Base-by-base conservation (phyloP, 2,329 filamentous ascomycete species). In the Claviceps sp. region DNA sequence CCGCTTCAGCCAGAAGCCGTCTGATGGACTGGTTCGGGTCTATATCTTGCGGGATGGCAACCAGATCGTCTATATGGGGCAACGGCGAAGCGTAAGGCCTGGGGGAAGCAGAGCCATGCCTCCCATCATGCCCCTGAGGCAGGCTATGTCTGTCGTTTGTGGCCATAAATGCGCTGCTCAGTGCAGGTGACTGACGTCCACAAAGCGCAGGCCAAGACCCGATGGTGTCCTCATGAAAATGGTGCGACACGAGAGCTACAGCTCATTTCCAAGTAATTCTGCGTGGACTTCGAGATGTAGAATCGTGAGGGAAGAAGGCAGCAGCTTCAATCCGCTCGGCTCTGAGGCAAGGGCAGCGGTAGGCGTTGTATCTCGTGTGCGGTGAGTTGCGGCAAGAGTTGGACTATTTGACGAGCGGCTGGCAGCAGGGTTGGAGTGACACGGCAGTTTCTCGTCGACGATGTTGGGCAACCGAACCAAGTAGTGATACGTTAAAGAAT, bases 41-140 rank as follows among this genome's bases (percentile, higher is more conserved):
- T 55, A 78, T 63, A 39, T 77, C 71, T 52, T 70, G 67, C 16
- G 66, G 65, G 40, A 72, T 67, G 16, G 68, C 70, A 24, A 72
- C 68, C 41, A 80, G 64, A 59, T 80, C 77, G 55, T 78, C 71
- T 57, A 80, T 74, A 57, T 80, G 77, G 17, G 73, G 72, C 22
- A 77, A 64, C 17, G 71, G 66, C 30, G 69, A 58, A 48, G 57
- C 60, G 8, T 59, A 59, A 6, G 63, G 57, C 47, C 56, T 56
- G 41, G 54, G 22, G 47, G 59, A 58, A 44, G 57, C 56, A 34
- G 30, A 34, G 56, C 61, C 64, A 58, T 64, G 61, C 30, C 57
- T 59, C 40, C 60, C 60, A 48, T 58, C 56, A 53, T 59, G 60
- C 38, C 53, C 60, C 37, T 62, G 55, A 46, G 65, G 60, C 52